Evolutionary conservation across 148 eudicot genomes (phyloP), one percentile per base, ranked within the genome.

Genomic region (Silene uniflora): DNA sequence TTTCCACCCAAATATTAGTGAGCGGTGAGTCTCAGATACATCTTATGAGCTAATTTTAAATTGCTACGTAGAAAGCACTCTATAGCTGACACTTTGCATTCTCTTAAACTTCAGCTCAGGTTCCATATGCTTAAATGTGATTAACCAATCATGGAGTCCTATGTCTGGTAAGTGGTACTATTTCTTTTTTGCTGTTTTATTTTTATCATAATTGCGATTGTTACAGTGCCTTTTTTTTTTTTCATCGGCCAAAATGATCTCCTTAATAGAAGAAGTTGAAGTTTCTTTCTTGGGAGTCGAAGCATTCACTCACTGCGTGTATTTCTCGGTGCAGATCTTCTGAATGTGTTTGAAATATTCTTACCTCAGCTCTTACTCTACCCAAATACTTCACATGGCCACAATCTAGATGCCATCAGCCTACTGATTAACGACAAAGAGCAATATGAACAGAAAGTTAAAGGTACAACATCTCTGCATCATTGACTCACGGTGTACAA

Each of bases 111-210:
- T 49, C 75, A 92, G 97, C 86, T 90, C 92, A 60, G 97, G 97
- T 64, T 86, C 90, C 25, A 88, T 92, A 35, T 92, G 97, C 88
- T 88, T 91, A 87, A 86, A 91, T 74, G 97, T 89, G 42, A 90
- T 91, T 52, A 88, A 88, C 65, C 91, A 90, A 77, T 84, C 97
- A 73, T 92, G 97, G 97, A 92, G 97, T 75, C 95, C 97, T 75
- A 87, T 92, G 92, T 90, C 86, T 73, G 97, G 97, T 90, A 90
- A 83, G 62, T 55, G 62, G 27, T 16, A 29, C 66, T 35, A 17
- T 71, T 5, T 52, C 27, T 66, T 46, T 25, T 32, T 9, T 9
- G 17, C 39, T 23, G 72, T 62, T 77, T 27, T 17, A 62, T 22
- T 64, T 6, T 76, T 4, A 65, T 62, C 46, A 62, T 59, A 67